phyloP scores from a whole-genome alignment of 2,329 filamentous ascomycete species.

The Dendryphion nanum region DNA sequence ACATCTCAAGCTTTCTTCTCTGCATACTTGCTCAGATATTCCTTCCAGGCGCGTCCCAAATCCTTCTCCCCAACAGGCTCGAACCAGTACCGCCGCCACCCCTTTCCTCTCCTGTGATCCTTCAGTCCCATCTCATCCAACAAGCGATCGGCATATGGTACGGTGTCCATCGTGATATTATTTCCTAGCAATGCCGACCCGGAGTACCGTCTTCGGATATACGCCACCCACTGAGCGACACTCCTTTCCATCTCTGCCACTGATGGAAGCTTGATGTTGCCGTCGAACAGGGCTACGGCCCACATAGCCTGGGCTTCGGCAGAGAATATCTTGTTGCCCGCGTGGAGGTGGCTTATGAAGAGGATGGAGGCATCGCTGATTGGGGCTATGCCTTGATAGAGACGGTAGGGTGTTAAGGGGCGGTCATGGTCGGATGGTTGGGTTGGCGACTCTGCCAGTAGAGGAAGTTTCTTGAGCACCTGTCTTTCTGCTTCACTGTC shows the following conservation, averaged over 20 bases:
- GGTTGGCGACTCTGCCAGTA: conserved; percentile 13
- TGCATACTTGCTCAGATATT: too few species aligned
- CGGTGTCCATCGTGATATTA: conserved; percentile 5
- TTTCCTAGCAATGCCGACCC: conserved; percentile 8
- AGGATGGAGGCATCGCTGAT: conserved; percentile 13
- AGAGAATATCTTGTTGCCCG: conserved; percentile 9
- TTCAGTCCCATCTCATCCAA: conserved; percentile 9
- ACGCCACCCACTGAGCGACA: conserved; percentile 7
- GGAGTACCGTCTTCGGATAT: conserved; percentile 5
- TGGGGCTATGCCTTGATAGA: conserved; percentile 14
- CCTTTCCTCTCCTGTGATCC: conserved; percentile 2
- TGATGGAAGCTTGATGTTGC: conserved; percentile 3
- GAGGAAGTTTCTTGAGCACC: conserved; percentile 2
- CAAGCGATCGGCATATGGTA: conserved; percentile 9
- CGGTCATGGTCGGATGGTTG: conserved; percentile 1
- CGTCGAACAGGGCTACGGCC: conserved; percentile 14
- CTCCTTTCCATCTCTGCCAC: conserved; percentile 6
- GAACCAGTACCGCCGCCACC: conserved; percentile 3
- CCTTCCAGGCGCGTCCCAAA: conserved; percentile 9
- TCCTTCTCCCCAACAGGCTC: conserved; percentile 3
- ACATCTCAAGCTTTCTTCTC: too few species aligned
- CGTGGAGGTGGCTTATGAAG: conserved; percentile 14
- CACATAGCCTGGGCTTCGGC: conserved; percentile 17
- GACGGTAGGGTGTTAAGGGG: conserved; percentile 12
- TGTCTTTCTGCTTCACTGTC: conserved; percentile 8